phyloP scores from a whole-genome alignment of 2,329 filamentous ascomycete genomes.

The Venturia nashicola region DNA sequence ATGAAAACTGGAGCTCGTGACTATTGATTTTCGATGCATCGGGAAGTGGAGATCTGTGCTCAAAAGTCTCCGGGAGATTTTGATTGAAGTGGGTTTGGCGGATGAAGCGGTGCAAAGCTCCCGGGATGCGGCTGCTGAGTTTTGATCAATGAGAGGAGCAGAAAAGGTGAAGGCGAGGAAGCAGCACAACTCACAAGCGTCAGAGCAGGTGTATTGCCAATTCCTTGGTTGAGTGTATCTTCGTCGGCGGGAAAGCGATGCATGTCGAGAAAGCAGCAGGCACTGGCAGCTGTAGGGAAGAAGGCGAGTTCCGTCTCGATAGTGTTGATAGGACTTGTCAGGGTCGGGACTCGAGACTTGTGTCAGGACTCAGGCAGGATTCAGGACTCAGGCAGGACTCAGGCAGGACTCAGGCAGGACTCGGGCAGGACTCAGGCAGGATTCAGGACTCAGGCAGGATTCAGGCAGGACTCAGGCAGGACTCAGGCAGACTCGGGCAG shows the following conservation, averaged over 20 bases:
- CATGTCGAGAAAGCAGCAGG: neutral
- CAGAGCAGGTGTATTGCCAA: no score
- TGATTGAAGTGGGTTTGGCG: neutral
- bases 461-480: no score
- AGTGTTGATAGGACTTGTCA: no score
- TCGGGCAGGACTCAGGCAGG: no score
- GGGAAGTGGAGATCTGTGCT: neutral
- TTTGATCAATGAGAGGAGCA: neutral
- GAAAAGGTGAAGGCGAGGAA: neutral
- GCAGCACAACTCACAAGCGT: no score
- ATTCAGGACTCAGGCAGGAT: no score
- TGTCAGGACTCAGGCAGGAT: no score
- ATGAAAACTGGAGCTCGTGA: neutral
- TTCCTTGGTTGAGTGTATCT: no score
- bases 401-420: no score
- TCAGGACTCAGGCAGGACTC: no score
- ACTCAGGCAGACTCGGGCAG: no score
- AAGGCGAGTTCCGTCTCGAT: neutral
- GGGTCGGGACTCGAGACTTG: neutral
- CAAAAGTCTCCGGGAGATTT: neutral
- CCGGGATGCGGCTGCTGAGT: neutral
- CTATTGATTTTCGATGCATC: slow-evolving; percentile 2
- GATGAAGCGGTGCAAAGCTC: neutral
- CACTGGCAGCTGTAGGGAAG: neutral
- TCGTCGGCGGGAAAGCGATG: neutral